phyloP scores from a whole-genome alignment of 2,329 filamentous ascomycete species.

The Allantophomopsis lycopodina region DNA sequence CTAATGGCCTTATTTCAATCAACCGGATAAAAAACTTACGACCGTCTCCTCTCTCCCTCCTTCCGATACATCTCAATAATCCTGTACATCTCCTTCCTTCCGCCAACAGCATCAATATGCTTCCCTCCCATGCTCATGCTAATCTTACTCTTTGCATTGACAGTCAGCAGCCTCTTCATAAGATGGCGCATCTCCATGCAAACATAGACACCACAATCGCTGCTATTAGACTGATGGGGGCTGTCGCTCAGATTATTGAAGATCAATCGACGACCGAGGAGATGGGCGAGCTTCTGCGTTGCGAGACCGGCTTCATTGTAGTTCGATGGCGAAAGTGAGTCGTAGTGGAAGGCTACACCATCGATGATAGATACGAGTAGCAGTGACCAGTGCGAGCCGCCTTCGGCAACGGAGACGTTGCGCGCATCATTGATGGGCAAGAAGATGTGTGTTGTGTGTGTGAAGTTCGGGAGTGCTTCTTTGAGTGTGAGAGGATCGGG shows the following conservation, averaged over 20 bases:
- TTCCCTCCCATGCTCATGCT: constrained; percentile 88
- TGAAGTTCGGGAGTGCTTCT: constrained; percentile 69
- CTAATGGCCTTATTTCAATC: neutral
- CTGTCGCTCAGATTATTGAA: constrained; percentile 77
- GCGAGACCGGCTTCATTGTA: constrained; percentile 57
- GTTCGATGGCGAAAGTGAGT: constrained; percentile 70
- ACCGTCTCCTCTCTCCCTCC: constrained; percentile 73
- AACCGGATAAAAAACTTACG: constrained; percentile 38
- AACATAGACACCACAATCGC: constrained; percentile 91
- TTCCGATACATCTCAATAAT: constrained; percentile 80
- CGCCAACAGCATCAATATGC: constrained; percentile 65
- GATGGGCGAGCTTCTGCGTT: constrained; percentile 50
- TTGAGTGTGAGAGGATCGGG: constrained; percentile 38
- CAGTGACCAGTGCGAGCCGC: constrained; percentile 88
- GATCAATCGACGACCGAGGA: constrained; percentile 53
- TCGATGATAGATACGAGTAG: constrained; percentile 83
- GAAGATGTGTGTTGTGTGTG: constrained; percentile 78
- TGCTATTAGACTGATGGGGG: constrained; percentile 84
- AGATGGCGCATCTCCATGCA: constrained; percentile 91
- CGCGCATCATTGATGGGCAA: constrained; percentile 85
- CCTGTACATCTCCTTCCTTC: constrained; percentile 79
- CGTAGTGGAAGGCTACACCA: constrained; percentile 91
- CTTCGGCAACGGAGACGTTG: constrained; percentile 66
- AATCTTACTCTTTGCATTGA: constrained; percentile 72
- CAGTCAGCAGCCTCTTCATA: constrained; percentile 68